Evolutionary conservation across 768 basidiomycete species (phyloP), one percentile per base, ranked within the genome.

Genomic region (Boletus bicolor): DNA sequence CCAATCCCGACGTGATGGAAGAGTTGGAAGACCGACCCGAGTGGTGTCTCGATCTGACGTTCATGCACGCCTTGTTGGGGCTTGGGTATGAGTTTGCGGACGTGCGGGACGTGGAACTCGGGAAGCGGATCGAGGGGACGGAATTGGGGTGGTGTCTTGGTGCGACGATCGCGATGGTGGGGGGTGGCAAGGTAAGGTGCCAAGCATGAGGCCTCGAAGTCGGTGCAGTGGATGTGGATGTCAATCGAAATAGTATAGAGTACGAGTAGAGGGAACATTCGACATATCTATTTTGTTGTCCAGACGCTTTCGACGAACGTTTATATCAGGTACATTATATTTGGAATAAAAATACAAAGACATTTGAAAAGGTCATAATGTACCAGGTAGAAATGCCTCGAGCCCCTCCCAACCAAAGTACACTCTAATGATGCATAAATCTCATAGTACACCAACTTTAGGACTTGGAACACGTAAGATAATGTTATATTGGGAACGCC

Each of bases 101-200:
- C 41, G 77, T 72, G 19, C 70, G 93, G 56, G 79, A 86, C 58
- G 83, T 92, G 35, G 76, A 71, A 73, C 81, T 96, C 26, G 96
- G 89, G 64, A 98, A 98, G 78, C 82, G 89, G 78, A 81, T 98
- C 44, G 77, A 77, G 30, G 91, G 86, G 21, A 96, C 95, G 3
- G 96, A 97, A 80, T 75, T 98, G 56, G 95, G 95, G 21, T 98
- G 96, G 95, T 87, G 86, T 63, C 71, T 98, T 34, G 93, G 93
- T 17, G 94, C 93, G 32, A 84, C 86, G 49, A 82, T 93, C 64
- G 84, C 82, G 49, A 81, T 91, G 78, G 81, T 90, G 5, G 82
- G 77, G 1, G 84, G 79, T 19, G 79, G 80, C 14, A 79, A 84
- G 64, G 63, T 88, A 52, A 82, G 66, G 64, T 89, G 87, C 74